Conservation (phyloP, 2,329 filamentous ascomycete genomes). For the Moelleriella libera region DNA sequence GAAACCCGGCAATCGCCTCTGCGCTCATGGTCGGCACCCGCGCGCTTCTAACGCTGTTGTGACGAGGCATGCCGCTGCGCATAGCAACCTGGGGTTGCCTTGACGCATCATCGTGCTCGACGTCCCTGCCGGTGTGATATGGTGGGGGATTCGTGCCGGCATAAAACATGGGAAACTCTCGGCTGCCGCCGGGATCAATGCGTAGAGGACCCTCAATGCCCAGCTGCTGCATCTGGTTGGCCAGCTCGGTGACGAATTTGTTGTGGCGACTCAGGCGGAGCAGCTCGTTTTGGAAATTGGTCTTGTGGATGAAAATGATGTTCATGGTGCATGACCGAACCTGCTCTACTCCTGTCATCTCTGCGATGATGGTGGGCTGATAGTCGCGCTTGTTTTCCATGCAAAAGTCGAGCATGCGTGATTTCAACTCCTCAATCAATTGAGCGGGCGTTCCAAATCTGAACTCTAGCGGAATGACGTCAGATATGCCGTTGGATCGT, state of each 20-base stretch:
- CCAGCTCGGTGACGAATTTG: constrained; percentile 85
- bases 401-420: constrained; percentile 72
- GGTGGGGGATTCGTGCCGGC: constrained; percentile 19
- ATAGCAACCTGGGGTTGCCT: constrained; percentile 3
- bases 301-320: constrained; percentile 95
- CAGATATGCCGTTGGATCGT: constrained; percentile 74
- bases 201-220: constrained; percentile 67
- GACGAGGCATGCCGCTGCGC: constrained; percentile 5
- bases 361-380: constrained; percentile 72
- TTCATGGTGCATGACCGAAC: constrained; percentile 80
- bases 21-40: constrained; percentile 14
- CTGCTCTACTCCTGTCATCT: constrained; percentile 65
- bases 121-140: constrained; percentile 15
- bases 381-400: constrained; percentile 78
- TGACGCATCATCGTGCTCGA: constrained; percentile 7
- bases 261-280: constrained; percentile 82
- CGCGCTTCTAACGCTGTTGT: constrained; percentile 5
- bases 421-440: constrained; percentile 70
- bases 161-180: constrained; percentile 52
- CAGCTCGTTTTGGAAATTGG: constrained; percentile 90
- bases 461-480: constrained; percentile 71
- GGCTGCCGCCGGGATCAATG: constrained; percentile 50
- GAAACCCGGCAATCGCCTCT: constrained; percentile 22
- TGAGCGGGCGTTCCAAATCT: constrained; percentile 78
- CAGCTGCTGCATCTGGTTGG: constrained; percentile 69